phyloP scores from a whole-genome alignment of 805 yeast genomes.

The Teunomyces barrocoloradensis region DNA sequence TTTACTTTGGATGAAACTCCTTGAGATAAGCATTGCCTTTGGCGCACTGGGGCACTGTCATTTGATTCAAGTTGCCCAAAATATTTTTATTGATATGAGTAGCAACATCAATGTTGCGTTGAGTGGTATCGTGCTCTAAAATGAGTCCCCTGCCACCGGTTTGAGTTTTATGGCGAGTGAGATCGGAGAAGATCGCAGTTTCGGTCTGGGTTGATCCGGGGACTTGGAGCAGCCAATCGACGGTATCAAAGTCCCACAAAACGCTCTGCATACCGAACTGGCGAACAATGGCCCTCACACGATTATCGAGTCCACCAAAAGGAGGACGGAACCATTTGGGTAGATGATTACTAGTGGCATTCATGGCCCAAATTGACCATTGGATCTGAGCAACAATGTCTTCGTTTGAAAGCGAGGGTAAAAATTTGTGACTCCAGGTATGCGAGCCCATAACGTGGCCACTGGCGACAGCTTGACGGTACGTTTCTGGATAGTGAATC shows the following conservation, averaged over 20 bases:
- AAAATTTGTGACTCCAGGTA: constrained; percentile 88
- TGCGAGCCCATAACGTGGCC: constrained; percentile 88
- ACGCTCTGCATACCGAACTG: constrained; percentile 87
- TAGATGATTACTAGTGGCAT: constrained; percentile 81
- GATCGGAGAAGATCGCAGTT: constrained; percentile 53
- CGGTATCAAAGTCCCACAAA: constrained; percentile 88
- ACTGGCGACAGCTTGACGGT: constrained; percentile 47
- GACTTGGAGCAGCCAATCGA: constrained; percentile 76
- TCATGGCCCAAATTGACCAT: constrained; percentile 98
- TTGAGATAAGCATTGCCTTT: constrained; percentile 63
- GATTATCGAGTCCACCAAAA: constrained; percentile 88
- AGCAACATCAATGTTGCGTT: constrained; percentile 67
- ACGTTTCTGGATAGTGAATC: constrained; percentile 72
- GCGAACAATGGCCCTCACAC: constrained; percentile 75
- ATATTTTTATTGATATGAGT: constrained; percentile 51
- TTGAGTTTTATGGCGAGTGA: constrained; percentile 47
- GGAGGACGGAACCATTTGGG: constrained; percentile 98
- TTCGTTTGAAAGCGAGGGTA: constrained; percentile 77
- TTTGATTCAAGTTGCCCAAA: constrained; percentile 52
- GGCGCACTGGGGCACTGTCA: constrained; percentile 78
- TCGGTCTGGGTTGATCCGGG: constrained; percentile 42
- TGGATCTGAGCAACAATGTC: constrained; percentile 83
- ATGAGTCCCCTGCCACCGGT: constrained; percentile 55
- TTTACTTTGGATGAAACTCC: constrained; percentile 15
- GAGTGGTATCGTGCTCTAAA: constrained; percentile 80